phyloP scores from a whole-genome alignment of 768 basidiomycete species.

The Boletus sp. region DNA sequence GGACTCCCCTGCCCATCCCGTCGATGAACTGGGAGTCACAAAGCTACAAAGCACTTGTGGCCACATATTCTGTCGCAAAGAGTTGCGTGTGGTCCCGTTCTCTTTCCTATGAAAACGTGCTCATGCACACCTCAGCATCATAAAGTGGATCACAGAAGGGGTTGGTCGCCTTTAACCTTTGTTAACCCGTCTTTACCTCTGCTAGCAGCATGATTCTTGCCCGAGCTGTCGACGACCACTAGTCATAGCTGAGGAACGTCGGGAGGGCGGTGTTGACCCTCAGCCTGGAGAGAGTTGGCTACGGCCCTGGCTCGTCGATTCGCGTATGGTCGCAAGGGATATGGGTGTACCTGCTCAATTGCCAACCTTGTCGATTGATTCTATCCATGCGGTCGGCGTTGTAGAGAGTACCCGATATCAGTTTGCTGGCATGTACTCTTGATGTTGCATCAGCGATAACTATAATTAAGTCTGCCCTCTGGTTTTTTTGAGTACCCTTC shows the following conservation, averaged over 20 bases:
- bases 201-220: constrained; percentile 55
- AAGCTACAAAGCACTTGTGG: constrained; percentile 51
- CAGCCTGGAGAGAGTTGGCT: constrained; percentile 14
- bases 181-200: constrained; percentile 6
- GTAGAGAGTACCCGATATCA: constrained; percentile 29
- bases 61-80: constrained; percentile 79
- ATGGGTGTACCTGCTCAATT: constrained; percentile 9
- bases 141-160: constrained; percentile 57
- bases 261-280: constrained; percentile 1
- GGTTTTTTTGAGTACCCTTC: constrained; percentile 19
- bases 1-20: constrained; percentile 73
- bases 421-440: constrained; percentile 61
- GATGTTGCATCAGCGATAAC: constrained; percentile 3
- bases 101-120: constrained; percentile 7
- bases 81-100: constrained; percentile 45
- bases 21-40: constrained; percentile 70
- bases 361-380: constrained; percentile 16
- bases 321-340: constrained; percentile 18
- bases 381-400: constrained; percentile 11
- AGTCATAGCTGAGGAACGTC: constrained; percentile 22
- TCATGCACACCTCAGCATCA: constrained; percentile 45
- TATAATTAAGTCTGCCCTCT: constrained; percentile 14
- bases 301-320: constrained; percentile 22
- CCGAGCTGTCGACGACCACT: constrained; percentile 60
- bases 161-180: constrained; percentile 36